Evolutionary conservation across 177 flowering plant genomes (phyloP).

Genomic region (Telopea speciosissima): DNA sequence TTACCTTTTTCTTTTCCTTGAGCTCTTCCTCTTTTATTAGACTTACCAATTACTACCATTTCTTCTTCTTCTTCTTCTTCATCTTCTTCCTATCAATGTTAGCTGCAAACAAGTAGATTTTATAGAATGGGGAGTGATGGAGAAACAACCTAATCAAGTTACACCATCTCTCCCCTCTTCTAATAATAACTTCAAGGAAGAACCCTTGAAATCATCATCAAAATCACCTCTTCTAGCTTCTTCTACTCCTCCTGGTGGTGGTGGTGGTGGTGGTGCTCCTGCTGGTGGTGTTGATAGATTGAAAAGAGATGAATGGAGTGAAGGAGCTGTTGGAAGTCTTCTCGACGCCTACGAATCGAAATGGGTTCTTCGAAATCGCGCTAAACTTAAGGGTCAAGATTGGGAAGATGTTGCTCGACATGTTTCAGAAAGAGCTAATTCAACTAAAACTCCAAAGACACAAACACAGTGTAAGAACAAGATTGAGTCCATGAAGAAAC

Average conservation of each 20-base stretch:
- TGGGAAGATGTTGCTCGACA: slow-evolving; percentile 88
- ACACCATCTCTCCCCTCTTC: slow-evolving; percentile 28
- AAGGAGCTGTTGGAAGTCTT: slow-evolving; percentile 77
- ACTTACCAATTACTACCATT: background rate
- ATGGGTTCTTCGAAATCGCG: slow-evolving; percentile 82
- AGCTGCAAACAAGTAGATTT: slow-evolving; percentile 21
- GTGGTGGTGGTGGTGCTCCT: slow-evolving; percentile 9
- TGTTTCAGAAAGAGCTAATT: slow-evolving; percentile 53
- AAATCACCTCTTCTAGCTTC: slow-evolving; percentile 17
- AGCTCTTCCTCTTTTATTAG: background rate
- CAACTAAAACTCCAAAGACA: slow-evolving; percentile 65
- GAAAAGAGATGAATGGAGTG: slow-evolving; percentile 95
- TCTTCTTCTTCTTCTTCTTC: slow-evolving; percentile 1
- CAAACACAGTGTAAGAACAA: slow-evolving; percentile 97
- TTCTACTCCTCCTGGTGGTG: slow-evolving; percentile 11
- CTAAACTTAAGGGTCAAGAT: slow-evolving; percentile 92
- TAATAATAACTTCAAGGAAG: slow-evolving; percentile 18
- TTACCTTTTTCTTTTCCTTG: slow-evolving; percentile 1
- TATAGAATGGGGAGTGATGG: slow-evolving; percentile 42
- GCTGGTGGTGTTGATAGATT: slow-evolving; percentile 37
- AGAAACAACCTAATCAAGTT: slow-evolving; percentile 29
- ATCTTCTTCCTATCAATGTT: slow-evolving; percentile 11
- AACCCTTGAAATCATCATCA: slow-evolving; percentile 25
- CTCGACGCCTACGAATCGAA: slow-evolving; percentile 83
- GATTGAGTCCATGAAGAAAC: slow-evolving; percentile 95